Evolutionary conservation across 2,329 filamentous ascomycete genomes (phyloP).

Genomic region (Aspergillus ustus): DNA sequence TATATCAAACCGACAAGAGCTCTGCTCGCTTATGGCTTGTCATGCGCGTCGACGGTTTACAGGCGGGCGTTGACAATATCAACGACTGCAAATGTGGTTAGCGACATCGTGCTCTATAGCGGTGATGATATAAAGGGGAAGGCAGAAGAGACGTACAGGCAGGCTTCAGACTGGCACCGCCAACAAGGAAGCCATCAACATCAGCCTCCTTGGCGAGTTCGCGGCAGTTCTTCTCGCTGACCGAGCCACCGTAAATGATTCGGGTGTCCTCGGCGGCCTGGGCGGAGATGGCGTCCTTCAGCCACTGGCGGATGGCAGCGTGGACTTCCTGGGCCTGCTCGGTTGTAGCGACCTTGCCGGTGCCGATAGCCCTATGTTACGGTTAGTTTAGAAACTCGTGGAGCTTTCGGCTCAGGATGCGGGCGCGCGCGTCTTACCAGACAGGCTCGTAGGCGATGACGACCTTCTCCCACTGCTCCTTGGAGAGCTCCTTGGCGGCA

Average conservation of each 20-base stretch:
- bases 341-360: slow-evolving; percentile 87
- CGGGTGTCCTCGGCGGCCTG: slow-evolving; percentile 84
- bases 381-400: slow-evolving; percentile 3
- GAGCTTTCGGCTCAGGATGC: background rate
- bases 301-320: slow-evolving; percentile 87
- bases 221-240: slow-evolving; percentile 97
- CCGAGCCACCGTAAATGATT: slow-evolving; percentile 95
- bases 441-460: slow-evolving; percentile 99
- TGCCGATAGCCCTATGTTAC: slow-evolving; percentile 69
- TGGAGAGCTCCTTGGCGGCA: slow-evolving; percentile 67
- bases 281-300: slow-evolving; percentile 73
- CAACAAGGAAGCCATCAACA: slow-evolving; percentile 97
- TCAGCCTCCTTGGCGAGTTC: slow-evolving; percentile 90
- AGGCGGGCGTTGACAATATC: slow-evolving; percentile 70
- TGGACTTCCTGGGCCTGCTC: slow-evolving; percentile 94
- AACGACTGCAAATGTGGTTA: slow-evolving; percentile 53
- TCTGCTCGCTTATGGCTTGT: background rate
- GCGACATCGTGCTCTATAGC: slow-evolving; percentile 14
- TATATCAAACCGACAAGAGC: background rate
- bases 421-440: slow-evolving; percentile 67
- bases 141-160: slow-evolving; percentile 67
- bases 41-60: slow-evolving; percentile 34
- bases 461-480: slow-evolving; percentile 88
- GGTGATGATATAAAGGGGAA: slow-evolving; percentile 20
- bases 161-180: slow-evolving; percentile 95